A percentile compares a stretch with the other conserved stretches of the same genome.
Conservation (phyloP, 345 rosid genomes). For the Raphanus sativus region DNA sequence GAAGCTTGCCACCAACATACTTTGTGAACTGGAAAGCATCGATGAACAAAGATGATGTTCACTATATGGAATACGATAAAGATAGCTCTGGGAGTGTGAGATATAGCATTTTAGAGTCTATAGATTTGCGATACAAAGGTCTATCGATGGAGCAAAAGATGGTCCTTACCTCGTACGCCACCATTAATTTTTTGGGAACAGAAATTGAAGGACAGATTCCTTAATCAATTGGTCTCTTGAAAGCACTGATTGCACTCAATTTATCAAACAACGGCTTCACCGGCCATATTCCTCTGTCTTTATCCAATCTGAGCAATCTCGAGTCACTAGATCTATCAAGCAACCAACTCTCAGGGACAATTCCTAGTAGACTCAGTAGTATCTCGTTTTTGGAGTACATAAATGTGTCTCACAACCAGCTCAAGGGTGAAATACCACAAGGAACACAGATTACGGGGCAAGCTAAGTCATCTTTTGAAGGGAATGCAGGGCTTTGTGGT, state of each 20-base stretch:
- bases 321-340: not conserved
- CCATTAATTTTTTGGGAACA: not conserved
- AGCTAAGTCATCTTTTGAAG: no score
- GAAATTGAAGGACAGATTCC: not conserved
- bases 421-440: no score
- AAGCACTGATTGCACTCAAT: not conserved
- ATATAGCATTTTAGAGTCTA: no score
- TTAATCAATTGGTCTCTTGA: not conserved
- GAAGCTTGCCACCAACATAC: not conserved
- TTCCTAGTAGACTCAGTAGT: no score
- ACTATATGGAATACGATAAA: no score
- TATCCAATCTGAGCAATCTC: not conserved
- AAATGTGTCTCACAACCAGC: no score
- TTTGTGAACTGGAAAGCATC: not conserved
- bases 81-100: no score
- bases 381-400: no score
- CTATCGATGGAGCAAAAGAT: not conserved
- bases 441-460: no score
- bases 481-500: no score
- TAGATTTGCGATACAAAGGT: not conserved
- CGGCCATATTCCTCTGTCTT: not conserved
- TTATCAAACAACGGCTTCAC: not conserved
- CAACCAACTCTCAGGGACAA: not conserved
- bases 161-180: not conserved
- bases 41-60: no score